phyloP scores from a whole-genome alignment of 1,284 basidiomycete genomes.

The Moesziomyces sp. region DNA sequence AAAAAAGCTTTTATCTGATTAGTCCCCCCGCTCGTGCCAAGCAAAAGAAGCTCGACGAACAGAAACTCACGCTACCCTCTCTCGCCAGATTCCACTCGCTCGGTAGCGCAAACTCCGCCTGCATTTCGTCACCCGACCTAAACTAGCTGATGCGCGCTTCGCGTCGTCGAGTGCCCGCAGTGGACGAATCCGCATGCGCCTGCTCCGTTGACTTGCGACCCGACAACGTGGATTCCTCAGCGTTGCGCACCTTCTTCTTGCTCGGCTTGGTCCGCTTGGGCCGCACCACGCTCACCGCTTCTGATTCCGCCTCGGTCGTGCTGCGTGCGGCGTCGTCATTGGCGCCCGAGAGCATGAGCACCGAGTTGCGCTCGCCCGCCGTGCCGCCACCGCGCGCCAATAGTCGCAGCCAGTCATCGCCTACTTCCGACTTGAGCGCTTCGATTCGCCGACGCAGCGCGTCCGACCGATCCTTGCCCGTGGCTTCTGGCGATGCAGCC shows the following conservation, averaged over 20 bases:
- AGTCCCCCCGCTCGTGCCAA: too few species aligned
- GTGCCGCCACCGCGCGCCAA: slow-evolving; percentile 31
- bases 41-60: too few species aligned
- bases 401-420: slow-evolving; percentile 65
- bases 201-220: not conserved
- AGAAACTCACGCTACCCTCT: too few species aligned
- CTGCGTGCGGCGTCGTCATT: not conserved
- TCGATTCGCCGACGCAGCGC: slow-evolving; percentile 58
- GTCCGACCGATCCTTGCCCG: slow-evolving; percentile 8
- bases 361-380: slow-evolving; percentile 8
- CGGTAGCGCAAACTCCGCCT: too few species aligned
- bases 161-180: slow-evolving; percentile 1
- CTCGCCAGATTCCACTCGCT: too few species aligned
- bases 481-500: not conserved
- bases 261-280: slow-evolving; percentile 3
- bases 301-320: not conserved
- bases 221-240: not conserved
- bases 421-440: slow-evolving; percentile 58
- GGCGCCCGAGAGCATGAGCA: not conserved
- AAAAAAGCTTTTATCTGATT: too few species aligned
- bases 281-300: not conserved
- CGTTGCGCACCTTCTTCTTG: slow-evolving; percentile 8
- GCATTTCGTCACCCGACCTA: too few species aligned
- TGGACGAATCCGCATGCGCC: not conserved
- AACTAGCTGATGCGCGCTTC: slow-evolving; percentile 5